Evolutionary conservation across 768 basidiomycete species (phyloP).

Genomic region (Pleurotus tuber-regium): DNA sequence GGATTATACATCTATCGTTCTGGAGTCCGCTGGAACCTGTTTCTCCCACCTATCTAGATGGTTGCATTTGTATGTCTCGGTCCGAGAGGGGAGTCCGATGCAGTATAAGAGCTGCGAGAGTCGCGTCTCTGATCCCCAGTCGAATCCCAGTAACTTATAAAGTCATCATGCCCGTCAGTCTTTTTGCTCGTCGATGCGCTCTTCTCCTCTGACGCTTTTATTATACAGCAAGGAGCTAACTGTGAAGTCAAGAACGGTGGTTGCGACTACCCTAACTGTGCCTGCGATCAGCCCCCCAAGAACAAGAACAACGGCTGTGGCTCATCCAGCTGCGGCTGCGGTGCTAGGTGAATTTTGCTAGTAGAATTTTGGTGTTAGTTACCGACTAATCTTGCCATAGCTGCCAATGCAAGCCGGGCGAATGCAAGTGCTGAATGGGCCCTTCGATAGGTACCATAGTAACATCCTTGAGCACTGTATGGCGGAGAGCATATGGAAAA

Average conservation of each 20-base stretch:
- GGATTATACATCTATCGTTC: no score
- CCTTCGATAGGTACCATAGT: not conserved
- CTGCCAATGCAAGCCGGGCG: slow-evolving; percentile 32
- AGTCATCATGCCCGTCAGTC: no score
- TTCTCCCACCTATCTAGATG: no score
- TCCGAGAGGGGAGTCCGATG: no score
- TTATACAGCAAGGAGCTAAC: no score
- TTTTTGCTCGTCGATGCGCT: no score
- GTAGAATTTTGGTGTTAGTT: not conserved
- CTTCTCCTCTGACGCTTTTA: no score
- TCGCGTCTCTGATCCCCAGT: no score
- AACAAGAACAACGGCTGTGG: slow-evolving; percentile 23
- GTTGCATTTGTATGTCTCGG: no score
- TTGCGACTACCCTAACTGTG: slow-evolving; percentile 32
- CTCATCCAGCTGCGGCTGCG: slow-evolving; percentile 20
- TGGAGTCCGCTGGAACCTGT: no score
- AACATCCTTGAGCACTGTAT: not conserved
- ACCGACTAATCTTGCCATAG: slow-evolving; percentile 14
- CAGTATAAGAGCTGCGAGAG: no score
- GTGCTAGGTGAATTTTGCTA: slow-evolving; percentile 12
- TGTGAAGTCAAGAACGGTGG: slow-evolving; percentile 19
- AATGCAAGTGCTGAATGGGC: slow-evolving; percentile 29
- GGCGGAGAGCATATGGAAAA: not conserved
- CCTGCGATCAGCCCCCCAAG: slow-evolving; percentile 33
- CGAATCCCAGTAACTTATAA: no score